Percentiles rank a stretch among this genome's conserved stretches.
Evolutionary conservation across 331 rosid genomes (phyloP).

Genomic region (Quercus phellos): DNA sequence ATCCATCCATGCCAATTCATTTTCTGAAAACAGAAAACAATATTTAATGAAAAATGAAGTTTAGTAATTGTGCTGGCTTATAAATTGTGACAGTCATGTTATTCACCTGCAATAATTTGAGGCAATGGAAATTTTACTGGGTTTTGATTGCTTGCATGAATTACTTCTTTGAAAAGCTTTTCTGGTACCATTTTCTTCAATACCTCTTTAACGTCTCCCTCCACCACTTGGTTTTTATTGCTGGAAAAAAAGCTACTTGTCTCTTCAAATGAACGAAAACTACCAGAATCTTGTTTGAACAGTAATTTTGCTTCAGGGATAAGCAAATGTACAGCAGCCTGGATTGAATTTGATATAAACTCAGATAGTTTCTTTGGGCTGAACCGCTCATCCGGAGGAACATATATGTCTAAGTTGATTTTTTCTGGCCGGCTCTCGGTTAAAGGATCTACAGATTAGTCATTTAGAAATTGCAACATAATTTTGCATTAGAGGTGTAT

Average conservation of each 20-base stretch:
- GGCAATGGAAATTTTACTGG: constrained; percentile 35
- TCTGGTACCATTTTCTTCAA: constrained; percentile 37
- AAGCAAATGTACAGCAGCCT: constrained; percentile 42
- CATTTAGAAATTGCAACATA: neutral
- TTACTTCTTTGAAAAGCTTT: constrained; percentile 30
- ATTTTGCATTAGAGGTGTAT: neutral
- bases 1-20: constrained; percentile 57
- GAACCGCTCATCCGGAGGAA: constrained; percentile 65
- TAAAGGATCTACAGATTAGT: constrained; percentile 30
- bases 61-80: neutral
- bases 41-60: constrained; percentile 5
- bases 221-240: constrained; percentile 25
- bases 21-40: constrained; percentile 26
- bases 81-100: neutral
- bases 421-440: constrained; percentile 36
- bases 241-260: constrained; percentile 37
- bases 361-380: constrained; percentile 47
- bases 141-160: constrained; percentile 26
- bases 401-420: constrained; percentile 32
- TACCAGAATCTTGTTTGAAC: constrained; percentile 11
- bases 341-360: constrained; percentile 35
- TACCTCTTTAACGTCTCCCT: constrained; percentile 37
- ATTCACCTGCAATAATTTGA: constrained; percentile 47
- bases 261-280: constrained; percentile 47
- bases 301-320: constrained; percentile 28